Percentiles rank a stretch among this genome's conserved stretches.
Evolutionary conservation across 345 rosid genomes (phyloP).

Genomic region (Hibiscus syriacus): DNA sequence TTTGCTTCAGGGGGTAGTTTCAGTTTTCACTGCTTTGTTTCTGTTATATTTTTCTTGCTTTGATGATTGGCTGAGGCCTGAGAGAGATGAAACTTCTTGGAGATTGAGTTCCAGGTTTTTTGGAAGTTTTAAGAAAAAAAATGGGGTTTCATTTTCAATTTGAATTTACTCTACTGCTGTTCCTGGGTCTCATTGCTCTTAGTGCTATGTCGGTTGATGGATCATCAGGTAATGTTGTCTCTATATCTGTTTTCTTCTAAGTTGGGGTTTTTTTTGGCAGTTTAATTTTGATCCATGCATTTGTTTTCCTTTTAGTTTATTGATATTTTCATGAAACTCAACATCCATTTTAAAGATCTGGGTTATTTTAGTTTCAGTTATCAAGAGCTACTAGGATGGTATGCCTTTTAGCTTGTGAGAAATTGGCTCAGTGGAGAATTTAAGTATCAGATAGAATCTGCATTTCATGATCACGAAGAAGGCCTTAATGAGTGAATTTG

Average conservation of each 20-base stretch:
- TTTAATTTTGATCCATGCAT: constrained; percentile 12
- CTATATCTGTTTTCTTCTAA: neutral
- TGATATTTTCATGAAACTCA: constrained; percentile 4
- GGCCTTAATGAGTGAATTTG: constrained; percentile 1
- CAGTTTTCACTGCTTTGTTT: constrained; percentile 14
- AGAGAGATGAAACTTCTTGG: constrained; percentile 23
- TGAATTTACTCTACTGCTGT: constrained; percentile 25
- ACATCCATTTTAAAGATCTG: constrained; percentile 16
- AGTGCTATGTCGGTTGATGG: constrained; percentile 32
- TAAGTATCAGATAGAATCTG: constrained; percentile 3
- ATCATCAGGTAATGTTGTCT: constrained; percentile 48
- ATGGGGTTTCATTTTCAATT: constrained; percentile 34
- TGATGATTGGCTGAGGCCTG: constrained; percentile 16
- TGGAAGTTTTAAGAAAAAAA: constrained; percentile 16
- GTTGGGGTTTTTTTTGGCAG: constrained; percentile 10
- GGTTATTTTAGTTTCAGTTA: neutral
- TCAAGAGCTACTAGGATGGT: neutral
- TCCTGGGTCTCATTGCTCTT: constrained; percentile 17
- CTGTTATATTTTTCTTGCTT: neutral
- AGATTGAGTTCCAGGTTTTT: constrained; percentile 13
- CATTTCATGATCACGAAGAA: neutral
- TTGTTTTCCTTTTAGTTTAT: neutral
- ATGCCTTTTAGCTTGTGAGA: neutral
- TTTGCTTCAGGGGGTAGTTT: constrained; percentile 17
- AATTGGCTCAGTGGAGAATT: constrained; percentile 1